Evolutionary conservation across 2,329 filamentous ascomycete genomes (phyloP).

Genomic region (Penicillium sp.): DNA sequence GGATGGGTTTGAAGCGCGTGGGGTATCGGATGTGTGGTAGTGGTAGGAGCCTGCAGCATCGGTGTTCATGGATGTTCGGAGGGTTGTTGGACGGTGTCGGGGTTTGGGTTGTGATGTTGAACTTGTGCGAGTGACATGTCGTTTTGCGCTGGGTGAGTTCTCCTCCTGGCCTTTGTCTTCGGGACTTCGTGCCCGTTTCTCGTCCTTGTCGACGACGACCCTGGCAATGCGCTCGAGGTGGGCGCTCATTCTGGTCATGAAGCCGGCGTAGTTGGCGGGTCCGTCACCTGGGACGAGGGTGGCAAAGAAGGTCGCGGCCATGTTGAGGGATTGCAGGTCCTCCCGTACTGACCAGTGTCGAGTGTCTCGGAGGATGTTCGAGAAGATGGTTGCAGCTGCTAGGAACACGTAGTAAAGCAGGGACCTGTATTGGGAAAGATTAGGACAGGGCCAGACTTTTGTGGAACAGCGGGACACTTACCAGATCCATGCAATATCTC

Average conservation of each 20-base stretch:
- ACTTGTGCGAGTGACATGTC: slow-evolving; percentile 30
- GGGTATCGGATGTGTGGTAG: neutral
- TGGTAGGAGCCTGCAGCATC: slow-evolving; percentile 2
- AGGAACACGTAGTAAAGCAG: slow-evolving; percentile 94
- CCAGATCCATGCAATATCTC: slow-evolving; percentile 93
- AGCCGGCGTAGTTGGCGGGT: slow-evolving; percentile 80
- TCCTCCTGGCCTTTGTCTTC: slow-evolving; percentile 29
- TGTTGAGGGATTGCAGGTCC: slow-evolving; percentile 82
- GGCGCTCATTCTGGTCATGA: slow-evolving; percentile 86
- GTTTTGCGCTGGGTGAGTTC: slow-evolving; percentile 10
- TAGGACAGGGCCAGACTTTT: neutral
- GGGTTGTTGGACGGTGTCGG: slow-evolving; percentile 9
- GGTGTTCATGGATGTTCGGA: slow-evolving; percentile 9
- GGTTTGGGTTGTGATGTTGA: slow-evolving; percentile 10
- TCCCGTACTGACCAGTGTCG: slow-evolving; percentile 79
- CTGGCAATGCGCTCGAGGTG: slow-evolving; percentile 92
- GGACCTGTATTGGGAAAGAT: slow-evolving; percentile 56
- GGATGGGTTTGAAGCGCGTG: slow-evolving; percentile 10
- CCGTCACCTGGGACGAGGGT: slow-evolving; percentile 78
- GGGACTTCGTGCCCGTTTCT: slow-evolving; percentile 58
- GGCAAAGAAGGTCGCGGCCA: slow-evolving; percentile 86
- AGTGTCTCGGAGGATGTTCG: slow-evolving; percentile 90
- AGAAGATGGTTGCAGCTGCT: slow-evolving; percentile 87
- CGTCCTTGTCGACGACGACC: slow-evolving; percentile 82
- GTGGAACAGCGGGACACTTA: slow-evolving; percentile 51